Base-by-base conservation (phyloP, 2,329 filamentous ascomycete species). In the Microdochium bolleyi region DNA sequence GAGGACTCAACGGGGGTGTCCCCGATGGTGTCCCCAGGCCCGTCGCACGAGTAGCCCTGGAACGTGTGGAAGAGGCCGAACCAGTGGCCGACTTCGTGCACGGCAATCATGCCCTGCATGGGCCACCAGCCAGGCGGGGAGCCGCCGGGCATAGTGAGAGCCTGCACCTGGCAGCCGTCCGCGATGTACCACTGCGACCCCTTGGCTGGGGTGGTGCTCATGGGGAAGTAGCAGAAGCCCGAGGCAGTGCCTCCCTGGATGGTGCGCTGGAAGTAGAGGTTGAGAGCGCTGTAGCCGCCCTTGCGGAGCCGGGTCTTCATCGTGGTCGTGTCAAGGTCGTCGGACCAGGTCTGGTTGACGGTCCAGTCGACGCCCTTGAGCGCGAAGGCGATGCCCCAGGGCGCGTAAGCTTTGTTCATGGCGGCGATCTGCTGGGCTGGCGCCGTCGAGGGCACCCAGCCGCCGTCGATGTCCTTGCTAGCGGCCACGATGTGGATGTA, bases 171-270 rank as follows among this genome's bases (percentile, higher is more conserved):
- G 57, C 61, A 64, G 41, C 71, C 68, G 53, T 73, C 71, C 7
- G 56, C 56, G 58, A 66, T 61, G 63, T 71, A 70, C 41, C 41
- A 46, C 16, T 46, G 19, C 16, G 55, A 55, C 24, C 68, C 67
- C 38, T 68, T 67, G 13, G 58, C 30, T 14, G 60, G 56, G 48
- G 41, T 10, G 41, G 63, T 68, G 34, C 60, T 55, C 51, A 65
- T 66, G 22, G 74, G 74, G 66, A 74, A 75, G 66, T 73, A 74
- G 67, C 70, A 75, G 65, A 74, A 73, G 11, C 74, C 73, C 8
- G 76, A 65, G 48, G 69, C 62, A 49, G 62, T 63, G 50, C 62
- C 65, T 48, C 58, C 61, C 41, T 22, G 21, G 19, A 75, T 62
- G 48, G 61, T 56, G 21, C 61, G 61, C 50, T 72, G 64, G 64